A percentile compares a stretch with the other conserved stretches of the same genome.
Conservation (phyloP, 2,329 filamentous ascomycete genomes). For the Piedraia hortae region DNA sequence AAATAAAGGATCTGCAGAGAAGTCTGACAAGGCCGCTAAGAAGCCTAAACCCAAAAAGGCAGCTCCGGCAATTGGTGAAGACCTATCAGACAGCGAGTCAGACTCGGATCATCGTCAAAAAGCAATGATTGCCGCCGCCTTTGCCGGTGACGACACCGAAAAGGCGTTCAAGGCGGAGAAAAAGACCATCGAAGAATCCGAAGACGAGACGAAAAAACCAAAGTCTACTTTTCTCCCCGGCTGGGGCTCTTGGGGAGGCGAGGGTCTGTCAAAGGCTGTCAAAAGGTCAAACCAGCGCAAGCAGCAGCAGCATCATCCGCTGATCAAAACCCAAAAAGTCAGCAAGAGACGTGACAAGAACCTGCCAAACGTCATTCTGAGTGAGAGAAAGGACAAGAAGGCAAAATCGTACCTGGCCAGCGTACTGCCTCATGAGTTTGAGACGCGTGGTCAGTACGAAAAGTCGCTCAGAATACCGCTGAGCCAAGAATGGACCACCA, state of each 20-base stretch:
- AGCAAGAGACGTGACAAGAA: slow-evolving; percentile 43
- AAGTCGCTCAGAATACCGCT: slow-evolving; percentile 61
- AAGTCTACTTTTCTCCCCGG: slow-evolving; percentile 68
- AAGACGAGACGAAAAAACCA: slow-evolving; percentile 62
- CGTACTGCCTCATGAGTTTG: slow-evolving; percentile 67
- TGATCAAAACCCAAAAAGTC: slow-evolving; percentile 34
- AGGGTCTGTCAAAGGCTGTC: slow-evolving; percentile 46
- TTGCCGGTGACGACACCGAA: slow-evolving; percentile 66
- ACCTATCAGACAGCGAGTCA: no score
- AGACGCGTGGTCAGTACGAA: slow-evolving; percentile 73
- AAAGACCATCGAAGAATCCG: slow-evolving; percentile 37
- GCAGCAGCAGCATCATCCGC: slow-evolving; percentile 21
- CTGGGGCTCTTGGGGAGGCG: slow-evolving; percentile 80
- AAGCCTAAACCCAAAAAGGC: no score
- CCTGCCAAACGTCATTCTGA: slow-evolving; percentile 65
- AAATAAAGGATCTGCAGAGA: no score
- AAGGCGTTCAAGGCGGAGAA: slow-evolving; percentile 64
- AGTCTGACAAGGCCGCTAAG: no score
- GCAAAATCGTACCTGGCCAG: slow-evolving; percentile 70
- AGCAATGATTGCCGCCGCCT: no score
- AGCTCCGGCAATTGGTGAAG: no score
- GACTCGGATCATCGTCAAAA: no score
- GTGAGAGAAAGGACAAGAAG: slow-evolving; percentile 75
- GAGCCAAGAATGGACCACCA: slow-evolving; percentile 89
- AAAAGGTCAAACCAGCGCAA: slow-evolving; percentile 35